Base-by-base conservation (phyloP, 768 basidiomycete species). In the Lactifluus rugatus region DNA sequence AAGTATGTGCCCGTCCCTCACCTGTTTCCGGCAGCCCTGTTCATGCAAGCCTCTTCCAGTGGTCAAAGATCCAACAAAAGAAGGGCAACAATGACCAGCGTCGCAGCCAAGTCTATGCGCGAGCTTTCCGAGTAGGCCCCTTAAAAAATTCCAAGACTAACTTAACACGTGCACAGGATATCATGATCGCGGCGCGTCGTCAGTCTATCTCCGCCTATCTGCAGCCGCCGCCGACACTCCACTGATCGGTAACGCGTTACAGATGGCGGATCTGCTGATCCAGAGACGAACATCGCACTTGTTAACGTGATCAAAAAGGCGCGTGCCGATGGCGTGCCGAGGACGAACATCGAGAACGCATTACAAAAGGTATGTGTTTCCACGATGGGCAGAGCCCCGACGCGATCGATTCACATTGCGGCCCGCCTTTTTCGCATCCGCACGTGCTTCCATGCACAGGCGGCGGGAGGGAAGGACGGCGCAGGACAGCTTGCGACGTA, bases 1-100 rank as follows among this genome's bases (percentile, higher is more conserved):
- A 64, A 54, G 63, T 63, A 47, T n/a, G 54, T 7, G 6, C 17
- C 10, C 19, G 19, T 16, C 21, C 17, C 42, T 17, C 21, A 23
- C 39, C n/a, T 16, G 17, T 21, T 37, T n/a, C 25, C 32, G 3
- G 17, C 47, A 49, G 19, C 36, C 46, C 34, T 19, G 19, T 32
- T 13, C 19, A 31, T 21, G 5, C 2, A 8, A 1, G 19, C 28
- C 8, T 26, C n/a, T 34, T 31, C 21, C 51, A 64, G 63, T 64
- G 63, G 63, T 64, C 63, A 31, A 64, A 64, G 32, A 62, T 64
- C 17, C 62, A 64, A 54, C 57, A 62, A 34, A 58, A 54, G 48
- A 64, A 64, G n/a, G 63, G 63, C 0, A 16, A 39, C 5, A 62
- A 32, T 2, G 63, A 64, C 42, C 54, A 45, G 21, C 57, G 58